These are phyloP conservation scores for Hortaea werneckii DNA, from an alignment of 2,329 filamentous ascomycete genomes.

Conservation along the genomic window DNA sequence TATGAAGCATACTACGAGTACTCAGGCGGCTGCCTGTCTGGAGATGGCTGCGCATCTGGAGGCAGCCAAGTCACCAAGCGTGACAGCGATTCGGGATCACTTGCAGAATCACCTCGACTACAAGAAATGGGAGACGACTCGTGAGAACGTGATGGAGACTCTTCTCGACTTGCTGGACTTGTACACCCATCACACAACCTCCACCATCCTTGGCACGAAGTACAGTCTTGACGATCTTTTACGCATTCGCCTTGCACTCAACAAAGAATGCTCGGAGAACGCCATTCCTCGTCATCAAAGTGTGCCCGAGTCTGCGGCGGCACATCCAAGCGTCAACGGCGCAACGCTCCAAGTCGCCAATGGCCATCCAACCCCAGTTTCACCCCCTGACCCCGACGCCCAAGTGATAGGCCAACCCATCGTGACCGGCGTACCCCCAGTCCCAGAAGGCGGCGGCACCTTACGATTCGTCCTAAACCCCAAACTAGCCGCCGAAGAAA, in stretches of 20 bases:
- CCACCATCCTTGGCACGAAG: constrained; percentile 62
- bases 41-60: constrained; percentile 66
- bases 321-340: constrained; percentile 15
- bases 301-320: constrained; percentile 20
- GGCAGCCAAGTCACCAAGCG: constrained; percentile 3
- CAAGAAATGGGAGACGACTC: constrained; percentile 32
- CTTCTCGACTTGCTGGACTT: constrained; percentile 84
- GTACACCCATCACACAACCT: constrained; percentile 72
- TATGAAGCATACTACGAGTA: constrained; percentile 78
- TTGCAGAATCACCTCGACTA: constrained; percentile 29
- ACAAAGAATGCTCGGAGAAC: constrained; percentile 62
- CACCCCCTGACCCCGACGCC: constrained; percentile 15
- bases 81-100: not conserved
- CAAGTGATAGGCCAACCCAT: constrained; percentile 10
- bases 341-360: constrained; percentile 20
- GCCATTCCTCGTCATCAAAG: constrained; percentile 51
- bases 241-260: constrained; percentile 74
- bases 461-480: constrained; percentile 84
- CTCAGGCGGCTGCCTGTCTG: constrained; percentile 70
- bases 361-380: constrained; percentile 26
- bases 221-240: constrained; percentile 73
- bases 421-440: constrained; percentile 5
- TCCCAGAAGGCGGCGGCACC: constrained; percentile 46
- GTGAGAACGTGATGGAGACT: constrained; percentile 55
- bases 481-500: constrained; percentile 62